Base-by-base conservation (phyloP, 768 basidiomycete genomes). In the Xerocomus potaroensis region DNA sequence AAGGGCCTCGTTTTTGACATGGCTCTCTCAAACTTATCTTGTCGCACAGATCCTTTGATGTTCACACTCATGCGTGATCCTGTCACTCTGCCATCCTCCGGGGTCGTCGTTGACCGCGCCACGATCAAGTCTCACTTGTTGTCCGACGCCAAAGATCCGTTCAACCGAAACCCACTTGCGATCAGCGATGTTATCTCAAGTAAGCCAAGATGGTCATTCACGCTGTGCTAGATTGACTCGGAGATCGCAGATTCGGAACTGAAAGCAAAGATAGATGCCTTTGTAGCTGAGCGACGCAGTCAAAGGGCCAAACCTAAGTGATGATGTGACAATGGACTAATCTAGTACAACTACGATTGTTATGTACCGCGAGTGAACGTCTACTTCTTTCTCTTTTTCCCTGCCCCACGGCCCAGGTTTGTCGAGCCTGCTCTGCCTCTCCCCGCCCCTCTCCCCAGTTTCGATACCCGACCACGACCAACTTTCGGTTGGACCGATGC, bases 61-160 rank as follows among this genome's bases (percentile, higher is more conserved):
- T 85, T 78, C 58, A 87, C 88, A 4, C 62, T 99, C 44, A 99
- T 99, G 96, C 84, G 82, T 45, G 92, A 99, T 64, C 96, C 96
- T 3, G 94, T 98, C 47, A 78, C 81, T 24, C 66, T 99, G 26
- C 96, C 96, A 0, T 83, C 87, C 0, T 97, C 94, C 2, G 75
- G 72, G 43, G 71, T 79, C 0, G 76, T 88, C 27, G 64, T 99
- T 34, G 96, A 99, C 65, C 81, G 89, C 19, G 75, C 87, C 2
- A 97, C 94, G 2, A 98, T 99, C 72, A 95, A 95, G 59, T 87
- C 92, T 1, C 93, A 96, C 64, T 70, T 97, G 29, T 72, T 99
- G 16, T 95, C 92, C 0, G 94, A 96, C 58, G 68, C 83, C 15
- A 89, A 82, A 43, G 96, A 99, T 66, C 96, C 96, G 1, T 99